Conservation (phyloP, 2,329 filamentous ascomycete species). For the Colletotrichum siamense region DNA sequence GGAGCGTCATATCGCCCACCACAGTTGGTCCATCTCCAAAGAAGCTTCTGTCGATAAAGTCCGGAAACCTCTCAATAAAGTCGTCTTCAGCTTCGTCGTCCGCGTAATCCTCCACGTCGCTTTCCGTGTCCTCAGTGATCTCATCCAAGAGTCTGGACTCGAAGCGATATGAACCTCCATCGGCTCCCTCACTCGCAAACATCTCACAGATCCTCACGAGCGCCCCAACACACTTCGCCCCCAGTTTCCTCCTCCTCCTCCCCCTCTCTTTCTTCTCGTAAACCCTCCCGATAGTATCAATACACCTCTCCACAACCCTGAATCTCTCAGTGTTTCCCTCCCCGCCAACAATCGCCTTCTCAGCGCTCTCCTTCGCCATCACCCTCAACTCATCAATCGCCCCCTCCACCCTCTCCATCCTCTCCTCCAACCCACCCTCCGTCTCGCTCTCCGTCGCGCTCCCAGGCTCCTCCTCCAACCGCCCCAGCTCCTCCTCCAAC, state of each 20-base stretch:
- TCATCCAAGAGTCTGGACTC: neutral
- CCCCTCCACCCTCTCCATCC: neutral
- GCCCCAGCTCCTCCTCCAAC: neutral
- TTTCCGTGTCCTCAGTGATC: neutral
- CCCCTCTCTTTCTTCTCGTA: slow-evolving; percentile 2
- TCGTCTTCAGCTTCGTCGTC: slow-evolving; percentile 7
- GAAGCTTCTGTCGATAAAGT: neutral
- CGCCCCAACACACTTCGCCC: neutral
- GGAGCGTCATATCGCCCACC: neutral
- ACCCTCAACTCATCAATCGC: slow-evolving; percentile 9
- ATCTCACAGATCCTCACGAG: slow-evolving; percentile 15
- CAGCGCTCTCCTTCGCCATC: slow-evolving; percentile 2
- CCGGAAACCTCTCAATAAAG: neutral
- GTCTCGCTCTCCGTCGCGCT: neutral
- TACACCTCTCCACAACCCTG: slow-evolving; percentile 5
- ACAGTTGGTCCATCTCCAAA: neutral
- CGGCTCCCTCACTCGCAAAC: slow-evolving; percentile 10
- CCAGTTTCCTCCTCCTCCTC: neutral
- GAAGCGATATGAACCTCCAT: neutral
- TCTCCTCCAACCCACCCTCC: neutral
- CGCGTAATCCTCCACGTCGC: neutral
- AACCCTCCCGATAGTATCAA: slow-evolving; percentile 9
- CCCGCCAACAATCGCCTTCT: neutral
- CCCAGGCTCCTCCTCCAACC: neutral
- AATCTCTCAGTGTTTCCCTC: neutral